Evolutionary conservation across 2,329 filamentous ascomycete species (phyloP).

Genomic region (Rhynchosporium graminicola): DNA sequence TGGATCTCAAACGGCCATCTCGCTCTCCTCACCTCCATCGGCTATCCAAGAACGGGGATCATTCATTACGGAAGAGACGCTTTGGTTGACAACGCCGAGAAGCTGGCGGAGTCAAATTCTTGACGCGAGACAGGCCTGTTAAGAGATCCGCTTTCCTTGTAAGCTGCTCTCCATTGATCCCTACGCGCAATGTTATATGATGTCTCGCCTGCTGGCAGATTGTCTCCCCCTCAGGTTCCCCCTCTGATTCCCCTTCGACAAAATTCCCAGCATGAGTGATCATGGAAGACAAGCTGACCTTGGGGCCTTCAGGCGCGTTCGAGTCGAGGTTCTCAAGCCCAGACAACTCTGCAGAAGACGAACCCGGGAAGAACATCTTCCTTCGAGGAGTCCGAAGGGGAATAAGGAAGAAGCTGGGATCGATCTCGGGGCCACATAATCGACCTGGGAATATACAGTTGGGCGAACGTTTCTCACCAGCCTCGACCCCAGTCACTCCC

Average conservation of each 20-base stretch:
- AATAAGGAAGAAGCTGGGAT: conserved; percentile 37
- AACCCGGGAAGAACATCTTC: conserved; percentile 33
- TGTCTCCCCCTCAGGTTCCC: conserved; percentile 12
- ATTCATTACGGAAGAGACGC: conserved; percentile 24
- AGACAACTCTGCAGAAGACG: conserved; percentile 34
- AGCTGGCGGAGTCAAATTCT: conserved; percentile 24
- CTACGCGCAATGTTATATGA: conserved; percentile 19
- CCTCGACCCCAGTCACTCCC: conserved; percentile 18
- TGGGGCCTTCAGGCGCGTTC: conserved; percentile 36
- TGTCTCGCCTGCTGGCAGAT: conserved; percentile 19
- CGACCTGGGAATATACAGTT: conserved; percentile 32
- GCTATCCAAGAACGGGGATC: conserved; percentile 24
- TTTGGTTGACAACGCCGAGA: conserved; percentile 25
- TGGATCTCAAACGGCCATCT: conserved; percentile 13
- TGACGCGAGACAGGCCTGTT: conserved; percentile 27
- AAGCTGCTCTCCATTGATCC: conserved; percentile 20
- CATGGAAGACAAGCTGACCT: conserved; percentile 40
- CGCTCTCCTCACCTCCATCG: conserved; percentile 14
- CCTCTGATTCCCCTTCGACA: conserved; percentile 3
- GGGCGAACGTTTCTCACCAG: conserved; percentile 24
- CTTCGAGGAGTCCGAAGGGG: conserved; percentile 38
- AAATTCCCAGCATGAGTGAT: conserved; percentile 34
- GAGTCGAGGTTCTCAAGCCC: conserved; percentile 35
- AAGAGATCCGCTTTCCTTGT: conserved; percentile 23
- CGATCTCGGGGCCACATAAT: conserved; percentile 33